Evolutionary conservation across 2,329 filamentous ascomycete genomes (phyloP).

Genomic region (Colletotrichum sp.): DNA sequence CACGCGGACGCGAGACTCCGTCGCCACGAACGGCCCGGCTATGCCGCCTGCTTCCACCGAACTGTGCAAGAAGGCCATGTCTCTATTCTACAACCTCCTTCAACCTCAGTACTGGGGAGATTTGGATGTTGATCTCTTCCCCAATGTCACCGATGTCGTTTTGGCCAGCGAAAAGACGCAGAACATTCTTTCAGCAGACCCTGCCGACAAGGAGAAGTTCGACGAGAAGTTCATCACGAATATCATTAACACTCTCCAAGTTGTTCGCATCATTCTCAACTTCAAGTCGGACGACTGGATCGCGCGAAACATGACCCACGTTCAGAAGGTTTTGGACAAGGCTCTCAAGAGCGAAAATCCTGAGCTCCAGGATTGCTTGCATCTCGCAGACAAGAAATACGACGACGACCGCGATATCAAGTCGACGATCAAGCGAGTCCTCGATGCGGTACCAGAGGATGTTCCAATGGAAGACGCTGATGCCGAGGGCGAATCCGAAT

Average conservation of each 20-base stretch:
- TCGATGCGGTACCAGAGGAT: constrained; percentile 87
- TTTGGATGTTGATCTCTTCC: constrained; percentile 88
- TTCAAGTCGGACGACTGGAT: constrained; percentile 93
- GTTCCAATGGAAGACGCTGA: constrained; percentile 76
- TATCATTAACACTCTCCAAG: constrained; percentile 93
- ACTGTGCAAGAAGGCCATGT: constrained; percentile 84
- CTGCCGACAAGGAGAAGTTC: constrained; percentile 71
- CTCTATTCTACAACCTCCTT: constrained; percentile 82
- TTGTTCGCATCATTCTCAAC: constrained; percentile 87
- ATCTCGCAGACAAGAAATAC: constrained; percentile 72
- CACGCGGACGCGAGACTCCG: constrained; percentile 65
- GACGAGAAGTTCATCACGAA: constrained; percentile 85
- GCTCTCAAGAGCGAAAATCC: constrained; percentile 85
- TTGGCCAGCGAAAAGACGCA: constrained; percentile 80
- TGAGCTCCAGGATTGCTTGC: constrained; percentile 92
- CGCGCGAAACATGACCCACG: constrained; percentile 72
- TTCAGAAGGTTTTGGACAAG: constrained; percentile 92
- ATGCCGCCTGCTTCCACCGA: constrained; percentile 68
- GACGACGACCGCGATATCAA: constrained; percentile 75
- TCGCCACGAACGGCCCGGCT: constrained; percentile 47
- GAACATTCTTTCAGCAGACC: constrained; percentile 62
- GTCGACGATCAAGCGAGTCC: constrained; percentile 79
- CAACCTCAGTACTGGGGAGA: constrained; percentile 91
- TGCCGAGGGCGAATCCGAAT: constrained; percentile 83
- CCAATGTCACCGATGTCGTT: constrained; percentile 87